phyloP scores from a whole-genome alignment of 2,329 filamentous ascomycete genomes.

The Alternaria sp. region DNA sequence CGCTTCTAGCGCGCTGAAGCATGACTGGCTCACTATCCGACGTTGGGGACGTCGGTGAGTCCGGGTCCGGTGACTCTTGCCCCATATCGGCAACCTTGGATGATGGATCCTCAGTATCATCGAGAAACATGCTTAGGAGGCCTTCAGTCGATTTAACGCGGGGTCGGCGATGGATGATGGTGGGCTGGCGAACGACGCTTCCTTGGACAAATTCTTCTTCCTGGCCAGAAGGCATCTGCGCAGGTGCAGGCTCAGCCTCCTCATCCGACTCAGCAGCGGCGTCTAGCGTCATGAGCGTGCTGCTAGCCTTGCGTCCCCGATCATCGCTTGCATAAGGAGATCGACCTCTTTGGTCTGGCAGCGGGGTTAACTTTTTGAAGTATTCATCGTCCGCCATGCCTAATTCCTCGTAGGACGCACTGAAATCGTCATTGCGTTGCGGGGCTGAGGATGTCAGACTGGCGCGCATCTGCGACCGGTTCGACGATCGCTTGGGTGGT shows the following conservation, averaged over 20 bases:
- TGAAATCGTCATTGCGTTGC: slow-evolving; percentile 60
- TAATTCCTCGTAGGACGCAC: slow-evolving; percentile 70
- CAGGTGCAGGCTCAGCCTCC: slow-evolving; percentile 22
- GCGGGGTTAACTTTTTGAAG: slow-evolving; percentile 62
- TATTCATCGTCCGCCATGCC: slow-evolving; percentile 75
- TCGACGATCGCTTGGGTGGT: slow-evolving; percentile 57
- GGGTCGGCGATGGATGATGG: slow-evolving; percentile 66
- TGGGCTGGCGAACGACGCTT: slow-evolving; percentile 63
- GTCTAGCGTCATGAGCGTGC: slow-evolving; percentile 51
- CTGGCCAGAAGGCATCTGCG: slow-evolving; percentile 31
- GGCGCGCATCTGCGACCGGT: slow-evolving; percentile 53
- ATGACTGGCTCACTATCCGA: slow-evolving; percentile 38
- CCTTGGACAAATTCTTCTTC: slow-evolving; percentile 57
- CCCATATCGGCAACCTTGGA: slow-evolving; percentile 41
- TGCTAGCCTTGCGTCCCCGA: slow-evolving; percentile 49
- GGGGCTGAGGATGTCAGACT: slow-evolving; percentile 53
- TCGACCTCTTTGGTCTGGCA: slow-evolving; percentile 52
- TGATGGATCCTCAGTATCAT: slow-evolving; percentile 39
- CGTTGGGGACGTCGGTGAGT: slow-evolving; percentile 39
- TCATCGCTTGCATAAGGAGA: slow-evolving; percentile 35
- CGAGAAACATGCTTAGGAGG: slow-evolving; percentile 60
- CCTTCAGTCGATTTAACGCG: slow-evolving; percentile 68
- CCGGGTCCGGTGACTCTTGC: slow-evolving; percentile 33
- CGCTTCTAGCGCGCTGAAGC: slow-evolving; percentile 71
- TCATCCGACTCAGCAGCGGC: slow-evolving; percentile 52